Evolutionary conservation across 352 stramenopile species (phyloP).

Genomic region (Pythium plurisporium): DNA sequence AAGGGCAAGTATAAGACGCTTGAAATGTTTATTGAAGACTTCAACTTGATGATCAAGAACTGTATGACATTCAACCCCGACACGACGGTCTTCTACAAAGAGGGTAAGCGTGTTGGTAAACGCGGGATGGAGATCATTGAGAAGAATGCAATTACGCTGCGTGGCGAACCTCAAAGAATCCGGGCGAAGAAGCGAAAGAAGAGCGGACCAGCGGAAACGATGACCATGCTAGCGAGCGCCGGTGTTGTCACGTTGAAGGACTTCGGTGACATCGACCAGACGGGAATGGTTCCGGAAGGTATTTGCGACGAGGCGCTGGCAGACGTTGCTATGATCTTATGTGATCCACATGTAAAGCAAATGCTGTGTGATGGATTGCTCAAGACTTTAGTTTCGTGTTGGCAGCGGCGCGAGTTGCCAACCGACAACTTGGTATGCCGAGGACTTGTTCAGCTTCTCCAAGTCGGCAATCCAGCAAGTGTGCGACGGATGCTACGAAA

Average conservation of each 20-base stretch:
- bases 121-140: slow-evolving; percentile 77
- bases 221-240: slow-evolving; percentile 71
- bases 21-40: slow-evolving; percentile 72
- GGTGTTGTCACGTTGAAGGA: slow-evolving; percentile 61
- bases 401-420: slow-evolving; percentile 62
- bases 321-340: slow-evolving; percentile 73
- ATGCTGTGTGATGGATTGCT: slow-evolving; percentile 73
- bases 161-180: slow-evolving; percentile 68
- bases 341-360: slow-evolving; percentile 73
- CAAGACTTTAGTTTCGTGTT: slow-evolving; percentile 55
- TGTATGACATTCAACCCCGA: slow-evolving; percentile 85
- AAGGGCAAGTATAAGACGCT: slow-evolving; percentile 80
- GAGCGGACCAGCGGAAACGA: slow-evolving; percentile 46
- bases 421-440: slow-evolving; percentile 77
- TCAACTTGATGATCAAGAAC: slow-evolving; percentile 86
- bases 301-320: slow-evolving; percentile 73
- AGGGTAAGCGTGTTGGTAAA: slow-evolving; percentile 82
- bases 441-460: slow-evolving; percentile 78
- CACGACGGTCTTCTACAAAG: slow-evolving; percentile 86
- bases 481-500: slow-evolving; percentile 83
- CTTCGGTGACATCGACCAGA: slow-evolving; percentile 69
- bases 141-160: slow-evolving; percentile 52
- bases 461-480: slow-evolving; percentile 74
- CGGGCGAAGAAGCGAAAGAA: slow-evolving; percentile 76
- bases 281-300: slow-evolving; percentile 77